A percentile compares a stretch with the other conserved stretches of the same genome.
These are phyloP conservation scores for Sclerotinia spermophila DNA, from an alignment of 2,329 filamentous ascomycete species.

Conservation along the genomic window DNA sequence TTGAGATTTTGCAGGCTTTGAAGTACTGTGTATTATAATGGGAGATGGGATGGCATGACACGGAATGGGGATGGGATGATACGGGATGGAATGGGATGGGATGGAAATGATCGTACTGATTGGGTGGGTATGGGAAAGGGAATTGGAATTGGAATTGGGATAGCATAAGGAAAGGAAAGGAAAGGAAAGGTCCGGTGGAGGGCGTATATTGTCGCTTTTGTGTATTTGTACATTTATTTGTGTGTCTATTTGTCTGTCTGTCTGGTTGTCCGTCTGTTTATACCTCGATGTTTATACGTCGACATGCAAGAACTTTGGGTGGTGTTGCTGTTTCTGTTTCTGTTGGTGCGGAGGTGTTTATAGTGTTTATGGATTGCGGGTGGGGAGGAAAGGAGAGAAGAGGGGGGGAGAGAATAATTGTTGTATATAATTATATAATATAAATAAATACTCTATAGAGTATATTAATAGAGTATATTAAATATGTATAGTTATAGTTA, in stretches of 20 bases:
- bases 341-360: background rate
- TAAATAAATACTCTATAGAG: background rate
- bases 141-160: background rate
- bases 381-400: background rate
- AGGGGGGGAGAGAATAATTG: background rate
- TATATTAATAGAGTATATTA: too few species aligned
- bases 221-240: background rate
- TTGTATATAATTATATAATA: background rate
- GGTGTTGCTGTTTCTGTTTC: background rate
- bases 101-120: background rate
- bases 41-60: background rate
- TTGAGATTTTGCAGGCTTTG: background rate
- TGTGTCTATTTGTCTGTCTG: too few species aligned
- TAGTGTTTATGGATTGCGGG: background rate
- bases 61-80: background rate
- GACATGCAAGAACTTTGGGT: background rate
- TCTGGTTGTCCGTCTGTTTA: background rate
- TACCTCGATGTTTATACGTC: background rate
- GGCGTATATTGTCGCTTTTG: background rate
- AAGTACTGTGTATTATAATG: background rate
- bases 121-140: background rate
- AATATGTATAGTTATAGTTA: too few species aligned
- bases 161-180: background rate
- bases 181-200: background rate
- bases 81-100: background rate